Percentiles rank a stretch among this genome's conserved stretches.
phyloP scores from a whole-genome alignment of 2,329 filamentous ascomycete species.

The Penicillium sp. region DNA sequence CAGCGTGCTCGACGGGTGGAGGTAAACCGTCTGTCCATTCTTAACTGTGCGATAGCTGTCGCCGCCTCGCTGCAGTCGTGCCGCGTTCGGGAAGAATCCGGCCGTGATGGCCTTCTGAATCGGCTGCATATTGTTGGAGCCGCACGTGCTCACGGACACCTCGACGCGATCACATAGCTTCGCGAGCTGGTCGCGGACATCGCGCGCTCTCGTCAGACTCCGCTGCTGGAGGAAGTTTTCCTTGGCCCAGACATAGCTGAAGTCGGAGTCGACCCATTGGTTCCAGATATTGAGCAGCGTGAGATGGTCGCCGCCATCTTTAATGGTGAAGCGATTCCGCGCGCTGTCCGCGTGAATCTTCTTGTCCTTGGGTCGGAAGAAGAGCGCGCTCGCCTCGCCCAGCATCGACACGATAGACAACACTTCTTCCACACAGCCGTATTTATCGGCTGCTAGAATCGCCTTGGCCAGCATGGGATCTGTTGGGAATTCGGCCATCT shows the following conservation, averaged over 20 bases:
- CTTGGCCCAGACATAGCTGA: conserved; percentile 72
- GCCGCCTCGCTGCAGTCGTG: conserved; percentile 70
- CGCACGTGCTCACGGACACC: conserved; percentile 59
- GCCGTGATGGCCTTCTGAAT: conserved; percentile 82
- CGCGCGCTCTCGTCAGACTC: conserved; percentile 75
- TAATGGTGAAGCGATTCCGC: conserved; percentile 75
- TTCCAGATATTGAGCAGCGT: conserved; percentile 89
- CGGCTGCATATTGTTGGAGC: conserved; percentile 61
- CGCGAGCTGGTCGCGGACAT: conserved; percentile 83
- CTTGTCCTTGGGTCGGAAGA: conserved; percentile 94
- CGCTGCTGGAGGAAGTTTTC: conserved; percentile 93
- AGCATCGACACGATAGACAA: conserved; percentile 95
- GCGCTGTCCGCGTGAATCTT: conserved; percentile 92
- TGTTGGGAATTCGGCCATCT: conserved; percentile 91
- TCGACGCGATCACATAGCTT: conserved; percentile 92
- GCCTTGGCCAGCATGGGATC: conserved; percentile 86
- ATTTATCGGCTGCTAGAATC: conserved; percentile 76
- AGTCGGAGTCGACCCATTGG: conserved; percentile 89
- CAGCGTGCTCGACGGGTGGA: conserved; percentile 78
- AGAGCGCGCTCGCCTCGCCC: conserved; percentile 75
- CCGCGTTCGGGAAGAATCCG: conserved; percentile 91
- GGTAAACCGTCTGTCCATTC: conserved; percentile 75
- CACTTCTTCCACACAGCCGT: conserved; percentile 85
- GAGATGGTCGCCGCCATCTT: conserved; percentile 82
- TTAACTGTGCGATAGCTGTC: conserved; percentile 87